Conservation (phyloP, 2,329 filamentous ascomycete species). For the Ophiostoma angusticollis region DNA sequence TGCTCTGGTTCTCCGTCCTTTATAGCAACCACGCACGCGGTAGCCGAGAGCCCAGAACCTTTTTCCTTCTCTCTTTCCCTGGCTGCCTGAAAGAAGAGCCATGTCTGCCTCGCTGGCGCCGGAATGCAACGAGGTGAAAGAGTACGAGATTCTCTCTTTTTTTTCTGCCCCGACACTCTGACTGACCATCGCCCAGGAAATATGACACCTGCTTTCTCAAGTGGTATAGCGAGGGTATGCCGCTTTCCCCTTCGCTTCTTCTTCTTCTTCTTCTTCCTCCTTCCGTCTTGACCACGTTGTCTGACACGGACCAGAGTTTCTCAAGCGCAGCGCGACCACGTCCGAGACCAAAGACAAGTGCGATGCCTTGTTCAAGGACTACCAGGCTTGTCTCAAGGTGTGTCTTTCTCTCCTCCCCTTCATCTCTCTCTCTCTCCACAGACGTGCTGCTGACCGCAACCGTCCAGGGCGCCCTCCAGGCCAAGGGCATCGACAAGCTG, state of each 20-base stretch:
- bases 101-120: slow-evolving; percentile 95
- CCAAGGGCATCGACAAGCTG: slow-evolving; percentile 84
- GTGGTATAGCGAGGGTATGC: slow-evolving; percentile 96
- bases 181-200: slow-evolving; percentile 54
- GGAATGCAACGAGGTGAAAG: slow-evolving; percentile 91
- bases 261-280: background rate
- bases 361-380: slow-evolving; percentile 71
- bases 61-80: background rate
- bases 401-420: background rate
- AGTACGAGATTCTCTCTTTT: slow-evolving; percentile 41
- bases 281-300: background rate
- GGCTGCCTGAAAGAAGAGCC: background rate
- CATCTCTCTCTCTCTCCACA: background rate
- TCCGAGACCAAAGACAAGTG: slow-evolving; percentile 61
- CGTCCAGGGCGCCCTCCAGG: slow-evolving; percentile 65
- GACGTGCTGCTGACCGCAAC: no score
- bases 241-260: background rate
- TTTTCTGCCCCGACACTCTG: background rate
- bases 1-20: no score
- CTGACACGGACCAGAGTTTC: slow-evolving; percentile 53
- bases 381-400: slow-evolving; percentile 76
- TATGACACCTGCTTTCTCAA: slow-evolving; percentile 98
- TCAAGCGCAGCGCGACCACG: slow-evolving; percentile 67
- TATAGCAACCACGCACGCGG: background rate
- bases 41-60: background rate